Conservation (phyloP, 805 yeast species). For the Myxozyma neotropica region DNA sequence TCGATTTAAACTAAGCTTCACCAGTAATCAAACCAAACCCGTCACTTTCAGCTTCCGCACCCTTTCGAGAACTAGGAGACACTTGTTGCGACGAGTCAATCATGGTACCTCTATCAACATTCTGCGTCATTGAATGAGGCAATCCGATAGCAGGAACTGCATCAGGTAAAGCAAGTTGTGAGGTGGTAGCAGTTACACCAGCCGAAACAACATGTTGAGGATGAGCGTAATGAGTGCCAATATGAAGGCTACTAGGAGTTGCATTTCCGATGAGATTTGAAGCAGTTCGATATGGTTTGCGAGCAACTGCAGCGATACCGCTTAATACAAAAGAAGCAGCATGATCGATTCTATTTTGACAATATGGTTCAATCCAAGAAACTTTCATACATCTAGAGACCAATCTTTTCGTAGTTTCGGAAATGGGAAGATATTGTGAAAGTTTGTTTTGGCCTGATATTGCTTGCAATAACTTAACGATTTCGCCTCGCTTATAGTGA, state of each 20-base stretch:
- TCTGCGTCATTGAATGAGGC: slow-evolving; percentile 1
- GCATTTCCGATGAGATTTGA: not conserved
- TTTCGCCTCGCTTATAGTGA: slow-evolving; percentile 59
- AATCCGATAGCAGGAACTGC: slow-evolving; percentile 13
- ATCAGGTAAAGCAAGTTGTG: slow-evolving; percentile 10
- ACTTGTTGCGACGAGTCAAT: not conserved
- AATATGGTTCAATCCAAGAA: slow-evolving; percentile 22
- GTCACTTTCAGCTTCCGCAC: slow-evolving; percentile 1
- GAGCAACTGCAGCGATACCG: slow-evolving; percentile 10
- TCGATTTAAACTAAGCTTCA: not conserved
- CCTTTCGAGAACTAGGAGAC: not conserved
- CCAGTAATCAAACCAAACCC: not conserved
- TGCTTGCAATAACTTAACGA: slow-evolving; percentile 55
- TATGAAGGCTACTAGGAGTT: not conserved
- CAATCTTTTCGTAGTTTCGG: slow-evolving; percentile 30
- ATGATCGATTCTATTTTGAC: slow-evolving; percentile 1
- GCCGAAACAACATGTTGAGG: not conserved
- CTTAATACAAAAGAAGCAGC: slow-evolving; percentile 3
- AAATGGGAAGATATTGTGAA: slow-evolving; percentile 23
- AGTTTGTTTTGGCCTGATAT: slow-evolving; percentile 40
- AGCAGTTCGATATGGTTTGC: slow-evolving; percentile 3
- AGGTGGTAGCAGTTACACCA: not conserved
- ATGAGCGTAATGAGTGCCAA: slow-evolving; percentile 8
- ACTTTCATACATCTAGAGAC: slow-evolving; percentile 30
- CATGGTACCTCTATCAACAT: not conserved